Evolutionary conservation across 352 stramenopile species (phyloP), one percentile per base, ranked within the genome.

Genomic region (Globisporangium okanoganense): DNA sequence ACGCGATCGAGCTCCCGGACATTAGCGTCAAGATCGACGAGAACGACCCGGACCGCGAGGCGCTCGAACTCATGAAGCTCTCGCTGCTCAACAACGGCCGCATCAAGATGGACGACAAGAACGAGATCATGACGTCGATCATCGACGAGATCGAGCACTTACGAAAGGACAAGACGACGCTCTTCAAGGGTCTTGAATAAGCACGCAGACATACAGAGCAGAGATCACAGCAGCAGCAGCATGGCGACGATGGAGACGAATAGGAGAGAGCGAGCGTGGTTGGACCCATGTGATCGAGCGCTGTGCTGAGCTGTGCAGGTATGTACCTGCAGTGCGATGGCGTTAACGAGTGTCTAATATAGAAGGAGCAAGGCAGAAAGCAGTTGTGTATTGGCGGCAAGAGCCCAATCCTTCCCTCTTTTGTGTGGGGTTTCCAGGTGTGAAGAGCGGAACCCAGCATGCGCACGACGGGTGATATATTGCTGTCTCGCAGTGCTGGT

Each of bases 81-180:
- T 90, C 86, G 57, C 76, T 95, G 64, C 73, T 92, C 61, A 95
- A 95, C 76, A 95, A 95, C 66, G 86, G 86, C 45, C 86, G 83
- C 60, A 85, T 95, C 58, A 79, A 74, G 51, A 92, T 95, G 82
- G 86, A 90, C 64, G 86, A 94, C 78, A 95, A 95, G 81, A 84
- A 95, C 65, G 77, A 95, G 65, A 82, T 95, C 74, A 71, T 95
- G 50, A 77, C 72, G 59, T 83, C 78, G 35, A 70, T 95, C 20
- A 75, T 95, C 18, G 85, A 95, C 64, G 86, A 95, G 65, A 69
- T 95, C 22, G 66, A 90, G 61, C 76, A 90, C 67, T 59, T 94
- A 58, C 83, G 83, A 66, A 89, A 88, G 58, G 86, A 95, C 73
- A 90, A 91, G 72, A 94, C 86, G 50, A 82, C 65, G 70, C 73